phyloP scores from a whole-genome alignment of 352 stramenopile species.

The Stephanocyclus meneghinianus region DNA sequence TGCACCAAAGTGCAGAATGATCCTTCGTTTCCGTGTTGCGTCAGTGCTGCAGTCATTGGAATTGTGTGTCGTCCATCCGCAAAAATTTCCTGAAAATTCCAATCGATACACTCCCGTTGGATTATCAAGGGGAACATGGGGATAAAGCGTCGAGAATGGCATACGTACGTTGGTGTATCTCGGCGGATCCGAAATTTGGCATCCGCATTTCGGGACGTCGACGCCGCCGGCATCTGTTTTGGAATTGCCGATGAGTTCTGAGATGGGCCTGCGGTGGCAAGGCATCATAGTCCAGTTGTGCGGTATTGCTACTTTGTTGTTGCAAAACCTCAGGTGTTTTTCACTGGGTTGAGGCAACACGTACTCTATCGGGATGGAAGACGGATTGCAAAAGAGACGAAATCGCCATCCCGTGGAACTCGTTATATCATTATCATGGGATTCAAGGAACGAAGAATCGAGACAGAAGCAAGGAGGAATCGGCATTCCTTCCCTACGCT shows the following conservation, averaged over 20 bases:
- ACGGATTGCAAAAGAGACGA: constrained; percentile 38
- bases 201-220: constrained; percentile 11
- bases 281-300: constrained; percentile 6
- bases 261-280: background rate
- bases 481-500: background rate
- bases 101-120: constrained; percentile 83
- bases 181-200: constrained; percentile 69
- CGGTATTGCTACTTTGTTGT: background rate
- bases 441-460: constrained; percentile 15
- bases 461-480: constrained; percentile 37
- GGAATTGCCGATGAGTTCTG: background rate
- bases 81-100: constrained; percentile 20
- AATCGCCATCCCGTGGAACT: constrained; percentile 37
- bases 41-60: background rate
- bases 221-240: constrained; percentile 18
- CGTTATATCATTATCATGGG: background rate
- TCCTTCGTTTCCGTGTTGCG: background rate
- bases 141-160: constrained; percentile 76
- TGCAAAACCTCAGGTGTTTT: constrained; percentile 1
- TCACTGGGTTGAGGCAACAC: background rate
- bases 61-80: background rate
- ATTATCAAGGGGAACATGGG: constrained; percentile 75
- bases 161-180: constrained; percentile 88
- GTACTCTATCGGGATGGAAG: constrained; percentile 26
- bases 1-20: constrained; percentile 50